phyloP scores from a whole-genome alignment of 768 basidiomycete species.

The Gloeostereum incarnatum region DNA sequence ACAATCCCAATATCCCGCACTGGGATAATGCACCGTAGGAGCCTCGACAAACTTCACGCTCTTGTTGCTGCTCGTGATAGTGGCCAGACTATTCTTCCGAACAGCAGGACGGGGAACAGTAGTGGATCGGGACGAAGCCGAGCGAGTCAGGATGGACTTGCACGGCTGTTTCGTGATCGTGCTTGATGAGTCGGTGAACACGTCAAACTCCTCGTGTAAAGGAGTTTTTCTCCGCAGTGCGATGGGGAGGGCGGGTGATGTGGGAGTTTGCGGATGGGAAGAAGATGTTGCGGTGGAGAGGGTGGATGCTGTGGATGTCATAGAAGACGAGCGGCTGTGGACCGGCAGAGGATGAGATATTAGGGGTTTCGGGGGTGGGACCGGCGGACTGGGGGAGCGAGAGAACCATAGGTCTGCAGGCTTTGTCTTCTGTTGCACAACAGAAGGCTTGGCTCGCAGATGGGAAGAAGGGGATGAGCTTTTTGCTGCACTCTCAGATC shows the following conservation, averaged over 20 bases:
- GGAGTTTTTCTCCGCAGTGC: constrained; percentile 14
- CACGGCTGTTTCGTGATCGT: constrained; percentile 18
- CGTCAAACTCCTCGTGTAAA: not conserved
- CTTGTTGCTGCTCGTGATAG: constrained; percentile 19
- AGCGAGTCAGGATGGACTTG: constrained; percentile 53
- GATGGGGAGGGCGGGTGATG: constrained; percentile 15
- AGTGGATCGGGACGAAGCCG: constrained; percentile 38
- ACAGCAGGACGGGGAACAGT: not conserved
- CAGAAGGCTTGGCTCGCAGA: not conserved
- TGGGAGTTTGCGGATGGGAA: constrained; percentile 11
- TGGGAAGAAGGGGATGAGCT: not conserved
- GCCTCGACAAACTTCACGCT: constrained; percentile 67
- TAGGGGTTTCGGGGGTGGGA: too few species aligned
- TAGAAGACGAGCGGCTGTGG: too few species aligned
- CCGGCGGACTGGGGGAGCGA: too few species aligned
- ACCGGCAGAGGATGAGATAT: too few species aligned
- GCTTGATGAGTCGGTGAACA: not conserved
- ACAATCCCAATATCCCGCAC: constrained; percentile 8
- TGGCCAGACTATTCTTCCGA: constrained; percentile 6
- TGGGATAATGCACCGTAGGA: constrained; percentile 47
- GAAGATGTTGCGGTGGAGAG: constrained; percentile 10
- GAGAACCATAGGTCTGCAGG: too few species aligned
- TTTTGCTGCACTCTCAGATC: constrained; percentile 12
- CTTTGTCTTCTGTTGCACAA: too few species aligned
- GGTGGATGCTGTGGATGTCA: too few species aligned